Evolutionary conservation across 2,329 filamentous ascomycete genomes (phyloP).

Genomic region (Exserohilum rostratum): DNA sequence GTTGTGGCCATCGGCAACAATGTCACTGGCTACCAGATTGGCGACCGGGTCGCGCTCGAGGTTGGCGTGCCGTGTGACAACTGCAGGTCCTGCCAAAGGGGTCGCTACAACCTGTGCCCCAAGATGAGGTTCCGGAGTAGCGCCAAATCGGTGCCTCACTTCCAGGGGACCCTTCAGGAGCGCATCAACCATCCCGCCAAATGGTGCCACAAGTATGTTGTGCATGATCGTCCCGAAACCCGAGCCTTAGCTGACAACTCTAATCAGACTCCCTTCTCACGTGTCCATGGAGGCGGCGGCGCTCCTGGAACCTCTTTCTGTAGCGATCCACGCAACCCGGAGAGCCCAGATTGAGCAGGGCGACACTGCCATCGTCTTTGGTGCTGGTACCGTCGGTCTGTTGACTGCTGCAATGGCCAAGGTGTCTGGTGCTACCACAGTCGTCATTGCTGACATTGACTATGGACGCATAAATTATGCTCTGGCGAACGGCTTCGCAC

Average conservation of each 20-base stretch:
- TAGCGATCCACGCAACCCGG: conserved; percentile 82
- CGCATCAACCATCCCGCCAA: conserved; percentile 53
- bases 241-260: conserved; percentile 38
- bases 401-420: conserved; percentile 50
- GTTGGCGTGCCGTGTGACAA: conserved; percentile 51
- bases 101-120: conserved; percentile 52
- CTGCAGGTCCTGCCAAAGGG: conserved; percentile 51
- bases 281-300: conserved; percentile 49
- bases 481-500: conserved; percentile 47
- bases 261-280: conserved; percentile 47
- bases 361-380: conserved; percentile 81
- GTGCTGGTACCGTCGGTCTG: conserved; percentile 70
- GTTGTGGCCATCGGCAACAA: conserved; percentile 48
- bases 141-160: conserved; percentile 52
- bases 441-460: conserved; percentile 51
- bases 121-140: conserved; percentile 53
- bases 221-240: conserved; percentile 37
- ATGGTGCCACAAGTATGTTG: conserved; percentile 53
- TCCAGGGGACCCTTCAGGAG: conserved; percentile 53
- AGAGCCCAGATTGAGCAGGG: conserved; percentile 76
- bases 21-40: conserved; percentile 48
- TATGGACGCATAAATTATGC: conserved; percentile 50
- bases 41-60: conserved; percentile 51
- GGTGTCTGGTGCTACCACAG: conserved; percentile 49
- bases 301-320: conserved; percentile 68